Base-by-base conservation (phyloP, 2,329 filamentous ascomycete species). In the Aspergillus versicolor region DNA sequence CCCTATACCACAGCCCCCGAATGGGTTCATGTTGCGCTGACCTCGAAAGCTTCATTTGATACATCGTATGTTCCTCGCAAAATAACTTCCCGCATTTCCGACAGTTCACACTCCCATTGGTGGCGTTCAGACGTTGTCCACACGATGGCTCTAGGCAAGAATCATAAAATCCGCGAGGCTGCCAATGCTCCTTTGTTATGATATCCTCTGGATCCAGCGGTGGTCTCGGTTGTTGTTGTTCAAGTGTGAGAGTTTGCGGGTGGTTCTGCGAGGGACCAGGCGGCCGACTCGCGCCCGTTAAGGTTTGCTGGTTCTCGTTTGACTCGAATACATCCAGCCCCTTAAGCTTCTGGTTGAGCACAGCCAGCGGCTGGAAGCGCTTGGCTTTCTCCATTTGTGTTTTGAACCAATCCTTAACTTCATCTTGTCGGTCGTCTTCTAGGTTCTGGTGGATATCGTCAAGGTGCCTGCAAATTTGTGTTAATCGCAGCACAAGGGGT, bases 1-100 rank as follows among this genome's bases (percentile, higher is more conserved):
- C 93, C 51, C 94, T 81, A 66, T 91, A 96, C 94, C 94, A 99
- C 65, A 91, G 84, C 7, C 94, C 94, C 60, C 93, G 82, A 1
- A 94, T 85, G 0, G 94, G 93, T 62, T 99, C 94, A 74, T 97
- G 91, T 57, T 88, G 84, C 4, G 94, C 94, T 30, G 92, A 89
- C 54, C 92, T 83, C 8, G 92, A 96, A 11, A 99, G 81, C 79
- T 95, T 97, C 90, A 97, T 97, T 78, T 99, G 93, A 70, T 97
- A 99, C 92, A 99, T 96, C 52, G 94, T 97, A 73, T 99, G 94
- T 65, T 93, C 90, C 70, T 97, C 94, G 74, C 94, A 99, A 71
- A 97, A 99, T 41, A 99, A 78, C 65, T 88, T 88, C 6, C 94
- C 94, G 68, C 94, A 99, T 61, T 92, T 91, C 61, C 94, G 84